phyloP scores from a whole-genome alignment of 345 rosid species.

The Geranium rotundifolium region DNA sequence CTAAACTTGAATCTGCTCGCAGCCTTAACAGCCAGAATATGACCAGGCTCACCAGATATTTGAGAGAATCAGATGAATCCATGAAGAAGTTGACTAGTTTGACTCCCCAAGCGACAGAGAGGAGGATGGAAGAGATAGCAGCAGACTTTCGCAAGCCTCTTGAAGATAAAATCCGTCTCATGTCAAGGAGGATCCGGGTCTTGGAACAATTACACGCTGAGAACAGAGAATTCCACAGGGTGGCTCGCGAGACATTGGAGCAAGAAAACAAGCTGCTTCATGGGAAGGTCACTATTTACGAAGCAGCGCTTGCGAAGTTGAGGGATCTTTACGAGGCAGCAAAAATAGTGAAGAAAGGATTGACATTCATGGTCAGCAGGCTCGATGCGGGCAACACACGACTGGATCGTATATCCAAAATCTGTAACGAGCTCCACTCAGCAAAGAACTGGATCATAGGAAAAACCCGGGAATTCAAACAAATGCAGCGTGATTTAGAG shows the following conservation, averaged over 20 bases:
- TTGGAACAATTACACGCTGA: conserved; percentile 63
- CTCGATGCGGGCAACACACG: conserved; percentile 23
- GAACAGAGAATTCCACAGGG: conserved; percentile 37
- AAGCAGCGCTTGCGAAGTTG: conserved; percentile 27
- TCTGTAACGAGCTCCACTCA: conserved; percentile 31
- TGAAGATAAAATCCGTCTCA: conserved; percentile 53
- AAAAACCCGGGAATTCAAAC: conserved; percentile 19
- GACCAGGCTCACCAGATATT: background rate
- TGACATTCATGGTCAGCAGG: conserved; percentile 23
- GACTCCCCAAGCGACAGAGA: conserved; percentile 27
- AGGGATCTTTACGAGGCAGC: conserved; percentile 20
- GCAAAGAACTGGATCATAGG: conserved; percentile 28
- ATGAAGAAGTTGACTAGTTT: background rate
- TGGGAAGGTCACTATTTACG: conserved; percentile 11
- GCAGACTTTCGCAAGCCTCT: conserved; percentile 45
- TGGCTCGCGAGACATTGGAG: conserved; percentile 19
- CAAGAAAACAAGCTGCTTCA: conserved; percentile 24
- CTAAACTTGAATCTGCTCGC: background rate
- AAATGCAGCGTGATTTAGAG: conserved; percentile 17
- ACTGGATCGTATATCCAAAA: conserved; percentile 21
- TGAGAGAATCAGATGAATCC: background rate
- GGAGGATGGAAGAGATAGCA: conserved; percentile 57
- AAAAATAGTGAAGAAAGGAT: conserved; percentile 16
- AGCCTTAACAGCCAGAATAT: conserved; percentile 11
- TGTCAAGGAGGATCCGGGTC: conserved; percentile 52